phyloP scores from a whole-genome alignment of 1,284 basidiomycete genomes.

The Ustilago shanxiensis region DNA sequence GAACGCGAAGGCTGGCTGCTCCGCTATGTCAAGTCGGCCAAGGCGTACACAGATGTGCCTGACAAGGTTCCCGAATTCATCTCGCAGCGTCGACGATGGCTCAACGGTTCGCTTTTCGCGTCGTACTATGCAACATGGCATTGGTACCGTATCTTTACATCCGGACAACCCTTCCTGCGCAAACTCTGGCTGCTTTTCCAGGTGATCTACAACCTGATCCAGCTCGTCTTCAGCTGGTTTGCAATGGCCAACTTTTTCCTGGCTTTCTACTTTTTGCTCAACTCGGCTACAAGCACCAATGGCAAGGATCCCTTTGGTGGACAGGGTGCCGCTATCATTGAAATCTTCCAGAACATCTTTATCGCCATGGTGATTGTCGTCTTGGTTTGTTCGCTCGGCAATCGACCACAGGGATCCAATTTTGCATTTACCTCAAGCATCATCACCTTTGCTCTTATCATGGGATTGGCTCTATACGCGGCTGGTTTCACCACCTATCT shows the following conservation, averaged over 20 bases:
- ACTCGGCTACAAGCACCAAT: constrained; percentile 32
- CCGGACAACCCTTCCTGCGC: constrained; percentile 58
- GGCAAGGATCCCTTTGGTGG: constrained; percentile 48
- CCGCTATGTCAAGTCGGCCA: constrained; percentile 66
- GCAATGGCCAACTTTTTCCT: constrained; percentile 62
- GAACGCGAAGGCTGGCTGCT: constrained; percentile 70
- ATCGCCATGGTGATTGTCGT: constrained; percentile 67
- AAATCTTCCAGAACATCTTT: constrained; percentile 64
- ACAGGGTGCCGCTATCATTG: constrained; percentile 59
- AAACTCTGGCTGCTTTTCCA: constrained; percentile 65
- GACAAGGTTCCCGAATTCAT: constrained; percentile 66
- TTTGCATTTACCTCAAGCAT: constrained; percentile 63
- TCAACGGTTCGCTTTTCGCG: constrained; percentile 67
- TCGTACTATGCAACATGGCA: constrained; percentile 64
- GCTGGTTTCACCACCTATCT: constrained; percentile 64
- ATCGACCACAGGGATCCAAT: constrained; percentile 65
- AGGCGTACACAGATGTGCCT: constrained; percentile 67
- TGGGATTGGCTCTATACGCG: constrained; percentile 60
- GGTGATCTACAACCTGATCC: constrained; percentile 63
- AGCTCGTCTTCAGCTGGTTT: constrained; percentile 67
- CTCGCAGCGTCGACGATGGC: constrained; percentile 66
- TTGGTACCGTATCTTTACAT: constrained; percentile 65
- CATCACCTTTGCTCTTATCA: constrained; percentile 61
- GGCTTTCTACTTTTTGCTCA: constrained; percentile 64
- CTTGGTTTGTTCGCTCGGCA: constrained; percentile 67